Conservation (phyloP, 371 early-diverging fungal species). For the Mucor irregularis region DNA sequence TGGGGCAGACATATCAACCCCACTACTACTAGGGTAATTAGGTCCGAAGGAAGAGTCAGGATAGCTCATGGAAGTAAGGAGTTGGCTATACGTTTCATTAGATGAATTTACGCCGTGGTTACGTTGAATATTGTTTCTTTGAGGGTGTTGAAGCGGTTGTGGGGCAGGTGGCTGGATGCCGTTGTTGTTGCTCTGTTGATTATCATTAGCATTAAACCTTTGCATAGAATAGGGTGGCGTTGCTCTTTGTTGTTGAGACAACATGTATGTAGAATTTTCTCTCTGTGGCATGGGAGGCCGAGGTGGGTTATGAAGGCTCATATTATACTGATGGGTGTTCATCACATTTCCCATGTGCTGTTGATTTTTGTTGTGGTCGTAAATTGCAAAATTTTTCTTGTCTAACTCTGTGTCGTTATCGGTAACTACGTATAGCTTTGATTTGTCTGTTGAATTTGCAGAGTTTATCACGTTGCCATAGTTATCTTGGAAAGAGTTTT, state of each 20-base stretch:
- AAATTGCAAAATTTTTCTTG: neutral
- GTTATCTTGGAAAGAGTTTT: constrained; percentile 19
- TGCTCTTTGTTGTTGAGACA: too few relatives aligned
- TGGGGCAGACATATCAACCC: too few relatives aligned
- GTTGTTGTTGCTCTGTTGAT: neutral
- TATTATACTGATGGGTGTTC: neutral
- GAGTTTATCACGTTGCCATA: constrained; percentile 6
- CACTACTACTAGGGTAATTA: constrained; percentile 2
- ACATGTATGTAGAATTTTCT: neutral
- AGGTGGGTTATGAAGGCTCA: neutral
- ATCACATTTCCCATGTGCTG: neutral
- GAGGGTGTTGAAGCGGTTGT: neutral
- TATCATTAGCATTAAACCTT: too few relatives aligned
- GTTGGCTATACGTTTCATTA: neutral
- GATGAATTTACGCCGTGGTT: neutral
- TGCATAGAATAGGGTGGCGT: neutral
- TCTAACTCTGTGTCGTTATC: neutral
- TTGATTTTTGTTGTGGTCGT: neutral
- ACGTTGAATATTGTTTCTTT: neutral
- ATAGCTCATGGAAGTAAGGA: constrained; percentile 4
- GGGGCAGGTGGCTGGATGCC: neutral
- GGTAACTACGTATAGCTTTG: neutral
- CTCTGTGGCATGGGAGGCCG: neutral
- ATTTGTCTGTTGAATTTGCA: neutral
- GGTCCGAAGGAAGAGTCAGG: constrained; percentile 1